These are phyloP conservation scores for Monosporozyma unispora DNA, from an alignment of 805 yeast genomes.

Conservation along the genomic window DNA sequence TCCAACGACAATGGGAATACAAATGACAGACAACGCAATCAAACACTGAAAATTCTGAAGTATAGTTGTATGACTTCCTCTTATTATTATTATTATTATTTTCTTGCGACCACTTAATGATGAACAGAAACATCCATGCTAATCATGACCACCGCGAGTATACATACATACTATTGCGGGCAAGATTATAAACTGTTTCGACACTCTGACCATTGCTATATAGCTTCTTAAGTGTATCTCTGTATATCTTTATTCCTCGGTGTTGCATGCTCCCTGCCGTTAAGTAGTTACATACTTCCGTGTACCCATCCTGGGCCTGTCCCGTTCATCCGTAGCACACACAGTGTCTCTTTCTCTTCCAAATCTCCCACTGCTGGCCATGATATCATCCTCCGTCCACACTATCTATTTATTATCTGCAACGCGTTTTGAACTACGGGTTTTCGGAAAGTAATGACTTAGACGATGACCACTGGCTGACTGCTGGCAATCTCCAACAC, in stretches of 20 bases:
- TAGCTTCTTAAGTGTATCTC: neutral
- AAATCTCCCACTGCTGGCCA: no score
- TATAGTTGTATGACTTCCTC: neutral
- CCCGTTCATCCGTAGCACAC: no score
- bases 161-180: neutral
- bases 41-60: slow-evolving; percentile 35
- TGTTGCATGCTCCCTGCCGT: no score
- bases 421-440: no score
- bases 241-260: no score
- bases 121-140: slow-evolving; percentile 4
- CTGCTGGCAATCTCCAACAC: no score
- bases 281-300: no score
- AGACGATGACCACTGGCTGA: neutral
- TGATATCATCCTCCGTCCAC: neutral
- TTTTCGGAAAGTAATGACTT: neutral
- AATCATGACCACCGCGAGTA: neutral
- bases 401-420: neutral
- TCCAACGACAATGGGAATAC: slow-evolving; percentile 2
- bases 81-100: slow-evolving; percentile 3
- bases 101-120: neutral
- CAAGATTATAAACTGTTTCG: neutral
- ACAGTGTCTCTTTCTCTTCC: no score
- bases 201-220: neutral
- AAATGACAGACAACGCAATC: slow-evolving; percentile 22
- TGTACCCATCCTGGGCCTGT: no score